Percentiles rank a stretch among this genome's conserved stretches.
Evolutionary conservation across 179 eudicot genomes (phyloP).

Genomic region (Nepenthes alata): DNA sequence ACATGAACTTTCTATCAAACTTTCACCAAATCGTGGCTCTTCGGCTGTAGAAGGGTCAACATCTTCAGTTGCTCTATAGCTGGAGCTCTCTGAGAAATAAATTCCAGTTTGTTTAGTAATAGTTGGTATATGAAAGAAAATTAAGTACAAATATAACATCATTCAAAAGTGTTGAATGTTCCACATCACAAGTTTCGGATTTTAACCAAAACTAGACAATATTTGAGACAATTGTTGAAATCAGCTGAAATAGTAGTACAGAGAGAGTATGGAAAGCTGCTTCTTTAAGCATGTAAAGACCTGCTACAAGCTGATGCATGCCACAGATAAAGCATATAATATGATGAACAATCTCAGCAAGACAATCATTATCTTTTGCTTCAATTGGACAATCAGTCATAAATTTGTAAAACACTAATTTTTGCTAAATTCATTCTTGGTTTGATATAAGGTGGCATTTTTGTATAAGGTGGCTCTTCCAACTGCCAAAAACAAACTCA

Average conservation of each 20-base stretch:
- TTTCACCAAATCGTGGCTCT: conserved; percentile 19
- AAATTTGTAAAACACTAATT: too few species aligned
- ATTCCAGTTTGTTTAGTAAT: conserved; percentile 15
- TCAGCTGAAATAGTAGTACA: neutral
- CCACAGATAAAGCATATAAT: too few species aligned
- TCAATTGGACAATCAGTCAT: too few species aligned
- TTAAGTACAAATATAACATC: too few species aligned
- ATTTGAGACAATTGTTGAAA: neutral
- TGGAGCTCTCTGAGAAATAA: conserved; percentile 39
- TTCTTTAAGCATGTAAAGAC: neutral
- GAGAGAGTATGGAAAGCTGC: too few species aligned
- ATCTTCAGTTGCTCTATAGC: conserved; percentile 30
- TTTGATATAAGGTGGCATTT: too few species aligned
- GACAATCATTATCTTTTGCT: too few species aligned
- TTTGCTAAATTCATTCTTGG: too few species aligned
- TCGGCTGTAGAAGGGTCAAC: conserved; percentile 21
- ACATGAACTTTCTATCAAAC: conserved; percentile 22
- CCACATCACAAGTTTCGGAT: neutral
- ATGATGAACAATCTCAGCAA: too few species aligned
- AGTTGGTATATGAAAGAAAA: conserved; percentile 10
- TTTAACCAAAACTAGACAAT: neutral
- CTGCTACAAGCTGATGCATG: neutral
- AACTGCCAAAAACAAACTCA: too few species aligned
- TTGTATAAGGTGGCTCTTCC: too few species aligned
- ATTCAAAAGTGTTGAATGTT: too few species aligned